These are phyloP conservation scores for Triticum urartu DNA, from an alignment of 176 grass and related monocot species.

Conservation along the genomic window DNA sequence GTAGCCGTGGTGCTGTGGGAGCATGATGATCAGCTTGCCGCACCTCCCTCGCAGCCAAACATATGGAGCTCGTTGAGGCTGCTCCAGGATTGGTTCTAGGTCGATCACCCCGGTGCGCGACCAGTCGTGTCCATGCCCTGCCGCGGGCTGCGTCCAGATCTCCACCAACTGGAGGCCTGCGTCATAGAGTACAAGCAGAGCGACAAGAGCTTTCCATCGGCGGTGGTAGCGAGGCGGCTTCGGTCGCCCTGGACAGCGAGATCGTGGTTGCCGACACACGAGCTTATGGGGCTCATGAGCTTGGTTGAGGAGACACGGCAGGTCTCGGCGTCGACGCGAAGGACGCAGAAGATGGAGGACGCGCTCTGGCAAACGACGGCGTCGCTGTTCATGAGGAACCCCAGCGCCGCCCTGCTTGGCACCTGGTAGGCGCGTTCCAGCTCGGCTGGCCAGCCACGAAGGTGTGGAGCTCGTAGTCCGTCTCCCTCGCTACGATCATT, in stretches of 20 bases:
- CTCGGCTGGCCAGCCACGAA: neutral
- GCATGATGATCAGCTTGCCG: neutral
- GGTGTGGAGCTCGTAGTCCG: neutral
- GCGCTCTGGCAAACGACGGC: slow-evolving; percentile 7
- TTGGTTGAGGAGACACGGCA: slow-evolving; percentile 1
- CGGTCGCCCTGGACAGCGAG: neutral
- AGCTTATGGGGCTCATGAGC: neutral
- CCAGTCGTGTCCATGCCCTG: neutral
- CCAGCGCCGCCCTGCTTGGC: neutral
- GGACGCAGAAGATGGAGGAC: neutral
- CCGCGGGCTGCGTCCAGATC: neutral
- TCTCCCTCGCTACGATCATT: neutral
- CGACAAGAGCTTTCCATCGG: neutral
- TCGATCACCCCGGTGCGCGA: neutral
- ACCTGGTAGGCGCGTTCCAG: neutral
- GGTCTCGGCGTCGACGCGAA: neutral
- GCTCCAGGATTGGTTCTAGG: neutral
- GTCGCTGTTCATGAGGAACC: neutral
- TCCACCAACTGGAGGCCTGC: neutral
- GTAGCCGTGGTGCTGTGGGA: neutral
- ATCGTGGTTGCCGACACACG: neutral
- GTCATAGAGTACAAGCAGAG: neutral
- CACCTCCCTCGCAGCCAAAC: neutral
- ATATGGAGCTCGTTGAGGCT: neutral
- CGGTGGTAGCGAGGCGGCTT: neutral